phyloP scores from a whole-genome alignment of 495 filamentous ascomycete species.

The Clohesyomyces aquaticus region DNA sequence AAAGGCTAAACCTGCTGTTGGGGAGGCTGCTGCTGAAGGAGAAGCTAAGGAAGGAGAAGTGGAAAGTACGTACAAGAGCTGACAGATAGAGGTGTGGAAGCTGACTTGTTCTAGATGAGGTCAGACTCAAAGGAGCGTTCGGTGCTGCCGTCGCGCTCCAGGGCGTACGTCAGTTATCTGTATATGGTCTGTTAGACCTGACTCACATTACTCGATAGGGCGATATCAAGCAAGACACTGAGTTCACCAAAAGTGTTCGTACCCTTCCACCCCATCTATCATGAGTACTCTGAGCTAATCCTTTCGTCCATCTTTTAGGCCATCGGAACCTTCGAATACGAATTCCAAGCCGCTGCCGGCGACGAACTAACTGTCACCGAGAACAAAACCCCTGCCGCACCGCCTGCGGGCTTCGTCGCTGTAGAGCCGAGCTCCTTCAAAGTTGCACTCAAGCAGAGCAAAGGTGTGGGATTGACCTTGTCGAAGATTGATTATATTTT shows the following conservation, averaged over 20 bases:
- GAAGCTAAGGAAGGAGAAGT: neutral
- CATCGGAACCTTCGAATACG: slow-evolving; percentile 47
- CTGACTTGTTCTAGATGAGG: slow-evolving; percentile 1
- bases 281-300: neutral
- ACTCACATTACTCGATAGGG: neutral
- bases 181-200: neutral
- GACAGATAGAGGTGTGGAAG: neutral
- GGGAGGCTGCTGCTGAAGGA: neutral
- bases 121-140: neutral
- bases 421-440: slow-evolving; percentile 48
- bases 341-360: slow-evolving; percentile 42
- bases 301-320: slow-evolving; percentile 26
- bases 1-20: neutral
- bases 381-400: slow-evolving; percentile 43
- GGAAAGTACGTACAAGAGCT: neutral
- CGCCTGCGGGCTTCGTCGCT: slow-evolving; percentile 46
- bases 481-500: slow-evolving; percentile 51
- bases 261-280: neutral
- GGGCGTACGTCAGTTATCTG: neutral
- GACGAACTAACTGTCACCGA: slow-evolving; percentile 45
- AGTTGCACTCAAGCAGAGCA: slow-evolving; percentile 39
- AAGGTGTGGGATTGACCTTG: slow-evolving; percentile 45
- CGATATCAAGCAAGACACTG: slow-evolving; percentile 13
- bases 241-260: slow-evolving; percentile 11
- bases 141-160: neutral